Evolutionary conservation across 805 yeast genomes (phyloP).

Genomic region (Yarrowia porcina): DNA sequence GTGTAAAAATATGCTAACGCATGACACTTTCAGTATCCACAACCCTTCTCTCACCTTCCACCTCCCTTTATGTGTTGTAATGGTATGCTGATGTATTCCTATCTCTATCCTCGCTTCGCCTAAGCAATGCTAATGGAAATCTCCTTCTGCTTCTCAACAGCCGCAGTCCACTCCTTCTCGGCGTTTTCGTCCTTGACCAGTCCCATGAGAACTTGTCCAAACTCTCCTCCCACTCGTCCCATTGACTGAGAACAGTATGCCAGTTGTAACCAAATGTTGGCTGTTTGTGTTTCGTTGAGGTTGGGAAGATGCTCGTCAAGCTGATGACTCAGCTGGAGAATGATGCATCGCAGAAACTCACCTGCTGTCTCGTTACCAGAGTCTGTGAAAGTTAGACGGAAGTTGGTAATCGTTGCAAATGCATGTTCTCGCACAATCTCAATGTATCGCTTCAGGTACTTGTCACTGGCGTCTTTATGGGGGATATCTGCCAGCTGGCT

Average conservation of each 20-base stretch:
- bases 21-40: too few relatives aligned
- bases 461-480: slow-evolving; percentile 38
- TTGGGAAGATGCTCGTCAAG: slow-evolving; percentile 33
- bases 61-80: background rate
- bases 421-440: slow-evolving; percentile 84
- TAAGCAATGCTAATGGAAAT: slow-evolving; percentile 29
- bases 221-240: slow-evolving; percentile 66
- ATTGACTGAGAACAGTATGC: slow-evolving; percentile 87
- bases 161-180: slow-evolving; percentile 45
- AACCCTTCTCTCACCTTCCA: too few relatives aligned
- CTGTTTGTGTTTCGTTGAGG: slow-evolving; percentile 39
- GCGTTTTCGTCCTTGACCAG: slow-evolving; percentile 33
- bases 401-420: slow-evolving; percentile 67
- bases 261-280: slow-evolving; percentile 74
- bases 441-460: slow-evolving; percentile 70
- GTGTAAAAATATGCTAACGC: too few relatives aligned
- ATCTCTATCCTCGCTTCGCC: background rate
- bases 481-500: slow-evolving; percentile 47
- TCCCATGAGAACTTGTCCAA: slow-evolving; percentile 45
- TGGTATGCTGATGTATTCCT: background rate
- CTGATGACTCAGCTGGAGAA: slow-evolving; percentile 31
- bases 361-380: slow-evolving; percentile 33
- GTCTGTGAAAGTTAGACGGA: slow-evolving; percentile 57
- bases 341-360: slow-evolving; percentile 30
- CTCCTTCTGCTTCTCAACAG: slow-evolving; percentile 46